A percentile compares a stretch with the other conserved stretches of the same genome.
Conservation (phyloP, 179 eudicot species). For the Vitellaria paradoxa region DNA sequence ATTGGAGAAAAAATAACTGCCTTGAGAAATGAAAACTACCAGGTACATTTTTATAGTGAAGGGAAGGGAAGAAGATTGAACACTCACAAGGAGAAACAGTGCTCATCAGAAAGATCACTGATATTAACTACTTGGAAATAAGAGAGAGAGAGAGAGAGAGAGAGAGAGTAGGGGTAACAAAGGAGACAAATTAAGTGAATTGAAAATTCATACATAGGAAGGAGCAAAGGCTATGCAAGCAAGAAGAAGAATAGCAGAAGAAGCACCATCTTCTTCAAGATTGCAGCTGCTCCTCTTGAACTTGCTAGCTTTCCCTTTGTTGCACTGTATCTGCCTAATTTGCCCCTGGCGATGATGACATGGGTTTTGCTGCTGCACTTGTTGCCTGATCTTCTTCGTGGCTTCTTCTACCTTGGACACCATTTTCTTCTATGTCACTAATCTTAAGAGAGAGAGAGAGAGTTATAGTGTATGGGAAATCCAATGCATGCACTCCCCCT, state of each 20-base stretch:
- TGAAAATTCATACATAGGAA: background rate
- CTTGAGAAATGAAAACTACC: no score
- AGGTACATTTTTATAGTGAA: no score
- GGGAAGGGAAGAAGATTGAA: no score
- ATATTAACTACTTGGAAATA: no score
- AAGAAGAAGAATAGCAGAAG: slow-evolving; percentile 67
- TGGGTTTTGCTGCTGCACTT: slow-evolving; percentile 11
- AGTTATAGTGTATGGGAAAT: background rate
- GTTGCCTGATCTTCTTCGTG: slow-evolving; percentile 35
- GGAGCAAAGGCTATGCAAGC: background rate
- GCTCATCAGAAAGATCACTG: no score
- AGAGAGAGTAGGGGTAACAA: background rate
- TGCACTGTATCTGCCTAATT: background rate
- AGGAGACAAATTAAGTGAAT: no score
- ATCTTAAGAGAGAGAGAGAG: background rate
- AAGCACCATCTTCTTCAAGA: slow-evolving; percentile 74
- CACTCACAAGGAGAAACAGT: no score
- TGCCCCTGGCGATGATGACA: background rate
- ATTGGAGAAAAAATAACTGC: no score
- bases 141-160: no score
- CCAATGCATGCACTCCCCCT: no score
- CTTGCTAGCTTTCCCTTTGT: slow-evolving; percentile 44
- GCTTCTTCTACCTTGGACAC: slow-evolving; percentile 66
- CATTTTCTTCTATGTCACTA: slow-evolving; percentile 26
- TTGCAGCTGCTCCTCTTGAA: slow-evolving; percentile 82